phyloP scores from a whole-genome alignment of 2,329 filamentous ascomycete genomes.

The Tolypocladium sp. region DNA sequence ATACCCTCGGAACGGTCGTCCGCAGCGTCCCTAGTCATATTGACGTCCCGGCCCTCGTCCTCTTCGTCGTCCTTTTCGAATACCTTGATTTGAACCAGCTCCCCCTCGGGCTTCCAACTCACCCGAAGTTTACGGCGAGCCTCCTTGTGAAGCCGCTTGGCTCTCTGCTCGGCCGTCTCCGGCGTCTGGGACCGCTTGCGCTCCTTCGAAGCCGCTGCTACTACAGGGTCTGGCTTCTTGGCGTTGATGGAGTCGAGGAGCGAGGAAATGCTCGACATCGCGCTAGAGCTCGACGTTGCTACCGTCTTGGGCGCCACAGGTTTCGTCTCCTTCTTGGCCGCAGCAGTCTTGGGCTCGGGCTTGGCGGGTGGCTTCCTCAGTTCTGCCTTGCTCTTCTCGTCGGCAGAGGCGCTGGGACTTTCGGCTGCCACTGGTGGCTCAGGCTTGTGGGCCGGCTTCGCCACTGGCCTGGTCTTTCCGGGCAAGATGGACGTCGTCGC shows the following conservation, averaged over 20 bases:
- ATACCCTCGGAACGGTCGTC: slow-evolving; percentile 68
- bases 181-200: slow-evolving; percentile 35
- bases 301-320: slow-evolving; percentile 16
- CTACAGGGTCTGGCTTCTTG: slow-evolving; percentile 26
- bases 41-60: slow-evolving; percentile 56
- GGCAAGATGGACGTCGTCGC: slow-evolving; percentile 30
- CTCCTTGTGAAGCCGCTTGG: slow-evolving; percentile 63
- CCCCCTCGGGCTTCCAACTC: slow-evolving; percentile 57
- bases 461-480: slow-evolving; percentile 35
- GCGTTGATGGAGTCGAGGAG: slow-evolving; percentile 42
- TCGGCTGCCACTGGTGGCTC: slow-evolving; percentile 17
- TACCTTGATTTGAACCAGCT: slow-evolving; percentile 56
- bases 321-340: slow-evolving; percentile 20
- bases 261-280: slow-evolving; percentile 42
- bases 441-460: slow-evolving; percentile 31
- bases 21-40: slow-evolving; percentile 61
- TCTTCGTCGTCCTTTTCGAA: slow-evolving; percentile 67
- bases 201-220: slow-evolving; percentile 42
- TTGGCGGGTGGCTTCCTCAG: slow-evolving; percentile 12
- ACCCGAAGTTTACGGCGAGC: slow-evolving; percentile 61
- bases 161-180: slow-evolving; percentile 60
- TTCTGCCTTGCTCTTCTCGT: slow-evolving; percentile 23
- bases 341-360: slow-evolving; percentile 9
- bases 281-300: slow-evolving; percentile 21
- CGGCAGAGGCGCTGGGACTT: slow-evolving; percentile 13